Percentiles rank a stretch among this genome's conserved stretches.
Conservation (phyloP, 164 flowering plant genomes). For the Vitis rotundifolia region DNA sequence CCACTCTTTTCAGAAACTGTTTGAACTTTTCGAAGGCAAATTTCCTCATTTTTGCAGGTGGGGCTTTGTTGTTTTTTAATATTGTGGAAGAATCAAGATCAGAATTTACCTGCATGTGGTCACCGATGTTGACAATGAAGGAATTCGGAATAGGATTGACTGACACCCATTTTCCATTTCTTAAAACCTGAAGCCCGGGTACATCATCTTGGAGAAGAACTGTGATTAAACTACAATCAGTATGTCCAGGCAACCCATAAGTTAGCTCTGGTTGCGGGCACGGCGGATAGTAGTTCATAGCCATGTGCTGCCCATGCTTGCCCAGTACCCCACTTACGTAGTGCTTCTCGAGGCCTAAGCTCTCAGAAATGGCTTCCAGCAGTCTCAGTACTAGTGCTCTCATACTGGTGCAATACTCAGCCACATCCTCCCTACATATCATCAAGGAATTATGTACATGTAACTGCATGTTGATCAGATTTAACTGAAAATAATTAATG, state of each 20-base stretch:
- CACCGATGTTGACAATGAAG: slow-evolving; percentile 74
- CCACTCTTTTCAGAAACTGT: too few species aligned
- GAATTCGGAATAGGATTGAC: slow-evolving; percentile 59
- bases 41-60: too few species aligned
- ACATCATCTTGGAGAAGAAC: slow-evolving; percentile 67
- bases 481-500: too few species aligned
- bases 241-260: slow-evolving; percentile 65
- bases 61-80: too few species aligned
- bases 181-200: slow-evolving; percentile 60
- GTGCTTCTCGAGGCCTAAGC: slow-evolving; percentile 52
- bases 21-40: too few species aligned
- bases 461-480: too few species aligned
- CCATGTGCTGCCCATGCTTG: slow-evolving; percentile 70
- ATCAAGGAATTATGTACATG: too few species aligned
- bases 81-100: too few species aligned
- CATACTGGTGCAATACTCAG: slow-evolving; percentile 39
- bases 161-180: slow-evolving; percentile 54
- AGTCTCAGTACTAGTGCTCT: slow-evolving; percentile 42
- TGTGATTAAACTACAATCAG: slow-evolving; percentile 63
- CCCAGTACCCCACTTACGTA: slow-evolving; percentile 36
- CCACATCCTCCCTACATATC: slow-evolving; percentile 36
- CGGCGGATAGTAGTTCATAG: slow-evolving; percentile 72
- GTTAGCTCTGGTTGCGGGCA: slow-evolving; percentile 80
- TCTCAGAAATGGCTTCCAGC: slow-evolving; percentile 64
- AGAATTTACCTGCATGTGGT: slow-evolving; percentile 61